A percentile compares a stretch with the other conserved stretches of the same genome.
phyloP scores from a whole-genome alignment of 1,284 basidiomycete genomes.

The Hypsizygus ulmarius region DNA sequence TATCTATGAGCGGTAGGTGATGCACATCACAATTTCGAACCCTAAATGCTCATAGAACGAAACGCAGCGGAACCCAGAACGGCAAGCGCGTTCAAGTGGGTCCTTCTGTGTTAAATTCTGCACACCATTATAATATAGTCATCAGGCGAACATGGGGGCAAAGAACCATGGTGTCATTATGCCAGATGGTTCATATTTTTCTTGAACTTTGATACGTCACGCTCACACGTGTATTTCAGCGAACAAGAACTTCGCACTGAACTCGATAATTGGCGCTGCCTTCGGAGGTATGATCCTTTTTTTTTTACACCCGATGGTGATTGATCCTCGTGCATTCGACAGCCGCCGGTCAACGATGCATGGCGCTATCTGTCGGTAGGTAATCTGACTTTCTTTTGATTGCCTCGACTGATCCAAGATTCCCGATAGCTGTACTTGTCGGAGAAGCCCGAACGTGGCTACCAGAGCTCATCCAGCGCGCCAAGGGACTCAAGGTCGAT shows the following conservation, averaged over 20 bases:
- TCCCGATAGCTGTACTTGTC: constrained; percentile 68
- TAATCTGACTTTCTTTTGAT: background rate
- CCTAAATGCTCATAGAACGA: constrained; percentile 14
- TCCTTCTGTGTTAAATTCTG: background rate
- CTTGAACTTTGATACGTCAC: constrained; percentile 3
- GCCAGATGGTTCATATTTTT: constrained; percentile 73
- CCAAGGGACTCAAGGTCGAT: constrained; percentile 78
- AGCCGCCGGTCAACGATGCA: constrained; percentile 97
- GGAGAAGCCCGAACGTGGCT: constrained; percentile 84
- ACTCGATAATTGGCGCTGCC: constrained; percentile 92
- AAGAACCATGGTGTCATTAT: constrained; percentile 97
- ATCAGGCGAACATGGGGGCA: constrained; percentile 86
- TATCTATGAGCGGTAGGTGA: constrained; percentile 79
- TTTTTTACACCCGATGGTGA: constrained; percentile 26
- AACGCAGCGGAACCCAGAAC: constrained; percentile 67
- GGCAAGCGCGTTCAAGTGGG: constrained; percentile 89
- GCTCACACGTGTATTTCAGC: constrained; percentile 46
- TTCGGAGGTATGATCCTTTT: constrained; percentile 71
- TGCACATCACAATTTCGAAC: background rate
- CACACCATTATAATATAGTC: constrained; percentile 6
- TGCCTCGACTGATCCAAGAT: constrained; percentile 7
- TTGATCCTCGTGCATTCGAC: constrained; percentile 22
- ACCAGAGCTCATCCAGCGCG: constrained; percentile 83
- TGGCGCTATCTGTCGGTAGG: constrained; percentile 87
- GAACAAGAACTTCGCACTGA: constrained; percentile 91